phyloP scores from a whole-genome alignment of 164 flowering plant genomes.

The Amborella trichopoda region DNA sequence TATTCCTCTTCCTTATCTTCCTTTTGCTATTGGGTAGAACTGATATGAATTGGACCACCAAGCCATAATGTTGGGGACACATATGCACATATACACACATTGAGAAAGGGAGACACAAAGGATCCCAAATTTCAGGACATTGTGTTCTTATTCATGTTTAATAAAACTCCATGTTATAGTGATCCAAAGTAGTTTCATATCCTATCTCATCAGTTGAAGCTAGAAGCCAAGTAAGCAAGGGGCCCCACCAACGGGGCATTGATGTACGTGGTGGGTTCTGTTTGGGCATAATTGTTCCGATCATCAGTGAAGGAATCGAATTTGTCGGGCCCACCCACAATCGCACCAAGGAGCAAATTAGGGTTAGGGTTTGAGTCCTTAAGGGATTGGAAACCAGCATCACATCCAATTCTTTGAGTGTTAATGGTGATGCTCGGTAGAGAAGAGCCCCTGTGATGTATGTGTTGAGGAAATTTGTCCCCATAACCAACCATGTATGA shows the following conservation, averaged over 20 bases:
- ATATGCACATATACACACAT: no score
- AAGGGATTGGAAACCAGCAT: constrained; percentile 12
- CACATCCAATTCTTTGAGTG: constrained; percentile 12
- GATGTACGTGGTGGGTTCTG: constrained; percentile 34
- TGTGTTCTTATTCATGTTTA: no score
- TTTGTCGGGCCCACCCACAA: constrained; percentile 30
- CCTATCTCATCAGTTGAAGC: no score
- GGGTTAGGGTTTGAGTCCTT: constrained; percentile 10
- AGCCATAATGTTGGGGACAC: no score
- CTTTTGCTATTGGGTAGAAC: no score
- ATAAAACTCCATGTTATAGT: no score
- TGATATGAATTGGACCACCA: no score
- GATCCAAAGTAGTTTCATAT: no score
- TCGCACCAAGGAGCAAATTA: constrained; percentile 20
- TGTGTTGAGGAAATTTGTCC: constrained; percentile 15
- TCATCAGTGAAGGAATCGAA: constrained; percentile 17
- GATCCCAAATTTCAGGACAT: no score
- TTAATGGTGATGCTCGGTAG: constrained; percentile 15
- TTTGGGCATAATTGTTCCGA: constrained; percentile 10
- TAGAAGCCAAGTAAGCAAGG: constrained; percentile 19
- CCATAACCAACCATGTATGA: constrained; percentile 47
- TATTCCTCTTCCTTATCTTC: no score
- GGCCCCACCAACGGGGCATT: constrained; percentile 32
- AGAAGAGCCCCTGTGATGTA: constrained; percentile 32
- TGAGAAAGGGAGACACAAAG: no score